Evolutionary conservation across 768 basidiomycete species (phyloP), one percentile per base, ranked within the genome.

Genomic region (Infundibulicybe gibba): DNA sequence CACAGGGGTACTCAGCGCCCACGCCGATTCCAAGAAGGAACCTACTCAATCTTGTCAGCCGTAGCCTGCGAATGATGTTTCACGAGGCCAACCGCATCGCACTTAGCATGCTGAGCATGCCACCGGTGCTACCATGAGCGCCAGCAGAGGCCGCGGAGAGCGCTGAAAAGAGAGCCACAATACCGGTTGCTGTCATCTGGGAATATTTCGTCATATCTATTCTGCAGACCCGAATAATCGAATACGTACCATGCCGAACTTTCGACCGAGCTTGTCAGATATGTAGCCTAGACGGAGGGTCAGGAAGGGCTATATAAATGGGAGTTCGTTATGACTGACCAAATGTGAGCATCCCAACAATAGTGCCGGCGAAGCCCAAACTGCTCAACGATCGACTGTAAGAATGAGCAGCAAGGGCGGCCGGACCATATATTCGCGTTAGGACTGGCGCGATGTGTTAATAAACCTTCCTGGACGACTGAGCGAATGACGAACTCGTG

Each of bases 21-120:
- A 93, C 76, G 17, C 93, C 93, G 45, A 94, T 85, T 32, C 94
- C 94, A 39, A 94, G 74, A 1, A 97, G 64, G 72, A 94, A 94
- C 6, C 90, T 90, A 47, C 51, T 9, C 3, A 25, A 25, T 25
- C 3, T 25, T 8, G 25, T 25, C 25, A 25, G 25, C 8, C 25
- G 25, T 8, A 25, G 25, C 25, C 8, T 25, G 8, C 8, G 25
- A 25, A 25, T 25, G 20, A 12, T 16, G 33, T 49, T 31, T 34
- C 35, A 42, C 47, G 5, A 19, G 37, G 40, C 68, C 55, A 54
- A 86, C 84, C 91, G 82, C 69, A 83, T 90, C 14, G 83, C 87
- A 40, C 71, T 78, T 9, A 97, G 77, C 77, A 94, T 92, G 34
- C 79, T 72, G 44, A 94, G 69, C 60, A 90, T 69, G 2, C 91